A percentile compares a stretch with the other conserved stretches of the same genome.
phyloP scores from a whole-genome alignment of 1,284 basidiomycete species.

The Phlebopus sp. region DNA sequence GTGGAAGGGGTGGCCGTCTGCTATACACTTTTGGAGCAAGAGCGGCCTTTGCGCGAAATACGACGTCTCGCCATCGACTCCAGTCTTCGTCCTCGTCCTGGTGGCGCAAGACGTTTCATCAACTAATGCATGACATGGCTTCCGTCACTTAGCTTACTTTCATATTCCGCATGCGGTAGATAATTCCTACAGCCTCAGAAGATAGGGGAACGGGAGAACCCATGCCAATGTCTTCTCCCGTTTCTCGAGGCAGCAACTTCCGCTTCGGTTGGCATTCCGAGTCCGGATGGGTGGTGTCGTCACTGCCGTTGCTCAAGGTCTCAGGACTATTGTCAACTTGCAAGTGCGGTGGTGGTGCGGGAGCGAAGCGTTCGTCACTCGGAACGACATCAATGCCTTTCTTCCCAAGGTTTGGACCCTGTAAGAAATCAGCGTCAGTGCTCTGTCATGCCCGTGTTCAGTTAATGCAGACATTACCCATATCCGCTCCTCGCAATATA shows the following conservation, averaged over 20 bases:
- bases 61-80: slow-evolving; percentile 84
- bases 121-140: neutral
- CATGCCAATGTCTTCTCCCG: slow-evolving; percentile 85
- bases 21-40: slow-evolving; percentile 48
- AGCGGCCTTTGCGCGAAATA: slow-evolving; percentile 69
- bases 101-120: neutral
- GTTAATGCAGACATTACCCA: slow-evolving; percentile 55
- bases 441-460: neutral
- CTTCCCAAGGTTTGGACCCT: slow-evolving; percentile 74
- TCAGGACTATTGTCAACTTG: slow-evolving; percentile 35
- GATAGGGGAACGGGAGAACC: slow-evolving; percentile 86
- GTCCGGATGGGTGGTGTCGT: slow-evolving; percentile 12
- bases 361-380: slow-evolving; percentile 60
- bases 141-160: slow-evolving; percentile 49
- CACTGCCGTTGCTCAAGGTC: slow-evolving; percentile 15
- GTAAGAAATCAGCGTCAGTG: neutral
- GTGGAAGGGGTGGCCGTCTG: slow-evolving; percentile 50
- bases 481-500: slow-evolving; percentile 77
- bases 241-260: slow-evolving; percentile 74
- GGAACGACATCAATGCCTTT: slow-evolving; percentile 80
- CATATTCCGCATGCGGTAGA: slow-evolving; percentile 81
- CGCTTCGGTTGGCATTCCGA: slow-evolving; percentile 27
- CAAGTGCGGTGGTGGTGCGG: slow-evolving; percentile 61
- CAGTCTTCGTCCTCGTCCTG: slow-evolving; percentile 91
- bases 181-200: slow-evolving; percentile 79